Evolutionary conservation across 73 alveolate genomes (phyloP).

Genomic region (Paraurostyla sp.): DNA sequence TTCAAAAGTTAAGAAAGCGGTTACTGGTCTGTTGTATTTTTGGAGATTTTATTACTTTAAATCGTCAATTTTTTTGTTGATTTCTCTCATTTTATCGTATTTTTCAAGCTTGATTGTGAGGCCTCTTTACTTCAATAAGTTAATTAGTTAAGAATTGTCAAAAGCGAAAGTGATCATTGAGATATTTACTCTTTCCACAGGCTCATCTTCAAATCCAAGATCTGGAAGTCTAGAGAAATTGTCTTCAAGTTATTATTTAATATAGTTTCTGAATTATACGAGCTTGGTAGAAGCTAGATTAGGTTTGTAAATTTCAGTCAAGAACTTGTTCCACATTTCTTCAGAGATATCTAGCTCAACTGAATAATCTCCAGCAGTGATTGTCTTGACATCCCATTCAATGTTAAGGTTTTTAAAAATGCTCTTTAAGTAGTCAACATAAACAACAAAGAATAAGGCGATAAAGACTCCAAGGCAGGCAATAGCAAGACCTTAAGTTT

Average conservation of each 20-base stretch:
- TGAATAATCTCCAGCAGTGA: slow-evolving; percentile 53
- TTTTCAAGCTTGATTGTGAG: slow-evolving; percentile 1
- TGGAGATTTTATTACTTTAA: not conserved
- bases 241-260: not conserved
- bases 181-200: not conserved
- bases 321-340: slow-evolving; percentile 37
- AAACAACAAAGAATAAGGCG: slow-evolving; percentile 30
- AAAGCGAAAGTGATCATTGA: slow-evolving; percentile 40
- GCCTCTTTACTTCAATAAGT: slow-evolving; percentile 54
- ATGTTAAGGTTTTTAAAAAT: not conserved
- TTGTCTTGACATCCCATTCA: slow-evolving; percentile 55
- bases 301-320: not conserved
- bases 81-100: slow-evolving; percentile 36
- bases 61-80: slow-evolving; percentile 45
- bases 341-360: slow-evolving; percentile 26
- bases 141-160: slow-evolving; percentile 21
- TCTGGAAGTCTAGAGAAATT: not conserved
- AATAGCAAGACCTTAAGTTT: not conserved
- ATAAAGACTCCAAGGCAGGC: slow-evolving; percentile 55
- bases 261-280: not conserved
- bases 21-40: slow-evolving; percentile 56
- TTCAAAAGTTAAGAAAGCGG: slow-evolving; percentile 70
- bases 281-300: not conserved
- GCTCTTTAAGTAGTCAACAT: not conserved
- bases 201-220: not conserved